Evolutionary conservation across 306 rosid genomes (phyloP), one percentile per base, ranked within the genome.

Genomic region (Hippophae tibetana): DNA sequence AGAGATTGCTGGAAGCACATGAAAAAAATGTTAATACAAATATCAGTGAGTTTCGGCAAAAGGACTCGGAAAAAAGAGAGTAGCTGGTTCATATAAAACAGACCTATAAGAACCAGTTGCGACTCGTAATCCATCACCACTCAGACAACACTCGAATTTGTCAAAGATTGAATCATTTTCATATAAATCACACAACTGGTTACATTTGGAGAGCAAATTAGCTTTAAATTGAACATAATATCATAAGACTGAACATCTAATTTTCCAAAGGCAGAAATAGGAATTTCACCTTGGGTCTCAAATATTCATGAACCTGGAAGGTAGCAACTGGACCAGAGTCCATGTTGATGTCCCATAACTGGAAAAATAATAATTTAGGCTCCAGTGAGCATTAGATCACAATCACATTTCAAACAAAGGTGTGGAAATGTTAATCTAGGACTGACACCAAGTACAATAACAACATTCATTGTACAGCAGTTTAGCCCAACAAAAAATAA

Each of bases 81-180:
- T 55, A 10, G 47, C 31, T 18, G n/a, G 11, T 65, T 62, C 47
- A 71, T 9, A 61, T 49, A 51, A 44, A 60, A 56, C 71, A 57
- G 42, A 89, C 96, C 94, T 89, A 79, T 89, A 85, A 60, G 94
- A 85, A 46, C 96, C 96, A 54, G 87, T 83, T 13, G 90, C 95
- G 74, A 89, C 85, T 60, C 86, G 90, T 55, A 54, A 73, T 60
- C 96, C 96, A 72, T 89, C 86, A 27, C 96, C 90, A 42, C 94
- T 85, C 63, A 85, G 67, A 75, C 94, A 83, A 67, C 94, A 85
- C 83, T 89, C 96, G 0, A 89, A 89, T 79, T 89, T 89, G 18
- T 89, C 96, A 60, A 89, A 89, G 76, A 89, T 89, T 10, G 94
- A 89, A 66, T 81, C 95, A 54, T 76, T 72, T 51, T 64, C 74